Percentiles rank a stretch among this genome's conserved stretches.
These are phyloP conservation scores for Paramecium biaurelia DNA, from an alignment of 73 alveolate species.

Conservation along the genomic window DNA sequence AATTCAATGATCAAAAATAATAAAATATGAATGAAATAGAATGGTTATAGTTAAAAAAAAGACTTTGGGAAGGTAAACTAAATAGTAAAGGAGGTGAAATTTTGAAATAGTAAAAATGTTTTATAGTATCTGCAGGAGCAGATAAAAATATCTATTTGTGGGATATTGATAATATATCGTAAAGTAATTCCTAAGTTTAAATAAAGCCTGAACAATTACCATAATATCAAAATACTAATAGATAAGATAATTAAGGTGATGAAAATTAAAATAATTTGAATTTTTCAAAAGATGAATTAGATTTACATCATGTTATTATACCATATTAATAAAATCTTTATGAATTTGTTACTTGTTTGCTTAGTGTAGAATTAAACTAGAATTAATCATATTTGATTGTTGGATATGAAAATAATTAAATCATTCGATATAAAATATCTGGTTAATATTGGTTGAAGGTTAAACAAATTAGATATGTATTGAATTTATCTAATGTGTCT, in stretches of 20 bases:
- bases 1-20: not conserved
- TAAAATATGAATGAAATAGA: not conserved
- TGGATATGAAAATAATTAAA: not conserved
- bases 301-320: not conserved
- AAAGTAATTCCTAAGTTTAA: not conserved
- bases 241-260: not conserved
- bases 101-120: not conserved
- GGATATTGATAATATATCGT: not conserved
- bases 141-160: not conserved
- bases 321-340: not conserved
- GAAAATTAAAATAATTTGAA: not conserved
- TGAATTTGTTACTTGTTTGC: not conserved
- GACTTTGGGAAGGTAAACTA: not conserved
- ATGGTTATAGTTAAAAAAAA: not conserved
- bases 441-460: not conserved
- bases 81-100: not conserved
- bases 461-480: not conserved
- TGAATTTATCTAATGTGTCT: not conserved
- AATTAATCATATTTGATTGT: not conserved
- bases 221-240: not conserved
- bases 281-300: not conserved
- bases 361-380: not conserved
- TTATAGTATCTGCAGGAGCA: not conserved
- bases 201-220: not conserved
- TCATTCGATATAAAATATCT: not conserved